Base-by-base conservation (phyloP, 371 early-diverging fungal genomes). In the Apophysomyces elegans region DNA sequence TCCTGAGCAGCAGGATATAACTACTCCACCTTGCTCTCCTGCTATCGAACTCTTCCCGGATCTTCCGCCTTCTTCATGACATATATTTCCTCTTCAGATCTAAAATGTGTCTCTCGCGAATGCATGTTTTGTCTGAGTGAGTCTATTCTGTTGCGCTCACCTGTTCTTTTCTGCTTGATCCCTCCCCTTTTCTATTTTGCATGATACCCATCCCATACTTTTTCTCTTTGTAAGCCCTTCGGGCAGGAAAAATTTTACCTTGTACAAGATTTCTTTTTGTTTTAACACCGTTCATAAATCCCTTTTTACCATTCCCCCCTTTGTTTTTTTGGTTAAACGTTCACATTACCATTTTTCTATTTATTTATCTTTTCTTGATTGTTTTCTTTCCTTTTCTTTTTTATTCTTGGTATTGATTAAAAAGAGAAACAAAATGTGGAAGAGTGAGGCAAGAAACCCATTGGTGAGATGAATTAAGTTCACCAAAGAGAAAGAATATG, bases 1-100 rank as follows among this genome's bases (percentile, higher is more conserved):
- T 21, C 54, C 54, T 21, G 54, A 50, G 9, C 54, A 50, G 54
- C 54, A 50, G 54, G 54, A 50, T 50, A 26, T 50, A 50, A 21
- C 54, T 21, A 50, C 54, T 18, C 54, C 54, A 21, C 54, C 54
- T 21, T 50, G 18, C 1, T 50, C 54, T 50, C 54, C 54, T 21
- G 54, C 54, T 50, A n/a, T 50, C 21, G 21, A 21, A 50, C 54
- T 50, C 9, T 50, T 50, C 21, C 54, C 54, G 21, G 54, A 50
- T 21, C 54, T 50, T 18, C 54, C 54, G 6, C 21, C 21, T 18
- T 21, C 54, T 3, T 50, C 54, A 50, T 50, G 21, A 50, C 54
- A 50, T 26, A 21, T 7, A 50, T 0, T 50, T 50, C 9, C 8
- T 18, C 8, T 50, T 9, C 21, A 45, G 13, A 45, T 13, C n/a